phyloP scores from a whole-genome alignment of 208 protist genomes.

The Balamuthia mandrillaris region DNA sequence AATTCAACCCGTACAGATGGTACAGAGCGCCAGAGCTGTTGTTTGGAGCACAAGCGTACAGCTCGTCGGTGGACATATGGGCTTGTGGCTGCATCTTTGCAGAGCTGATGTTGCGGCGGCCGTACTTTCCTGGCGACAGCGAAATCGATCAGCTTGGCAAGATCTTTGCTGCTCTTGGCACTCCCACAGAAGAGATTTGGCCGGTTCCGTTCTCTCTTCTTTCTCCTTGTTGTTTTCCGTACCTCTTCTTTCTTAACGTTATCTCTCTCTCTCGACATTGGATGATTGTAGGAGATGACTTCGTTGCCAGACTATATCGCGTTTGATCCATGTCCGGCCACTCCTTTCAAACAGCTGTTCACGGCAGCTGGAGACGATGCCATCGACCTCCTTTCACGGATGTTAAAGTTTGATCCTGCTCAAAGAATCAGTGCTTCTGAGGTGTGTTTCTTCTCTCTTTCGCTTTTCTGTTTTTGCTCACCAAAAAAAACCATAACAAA shows the following conservation, averaged over 20 bases:
- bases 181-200: slow-evolving; percentile 43
- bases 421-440: slow-evolving; percentile 29
- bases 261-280: too few relatives aligned
- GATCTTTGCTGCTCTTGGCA: slow-evolving; percentile 48
- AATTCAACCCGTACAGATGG: slow-evolving; percentile 49
- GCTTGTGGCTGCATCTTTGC: slow-evolving; percentile 83
- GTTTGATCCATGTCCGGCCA: slow-evolving; percentile 14
- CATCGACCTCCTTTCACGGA: slow-evolving; percentile 1
- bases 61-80: slow-evolving; percentile 83
- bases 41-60: slow-evolving; percentile 75
- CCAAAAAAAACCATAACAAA: background rate
- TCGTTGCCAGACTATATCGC: slow-evolving; percentile 25
- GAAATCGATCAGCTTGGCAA: slow-evolving; percentile 25
- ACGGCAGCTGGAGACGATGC: slow-evolving; percentile 3
- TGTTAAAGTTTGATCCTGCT: slow-evolving; percentile 37
- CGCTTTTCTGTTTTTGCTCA: background rate
- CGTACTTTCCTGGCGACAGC: slow-evolving; percentile 77
- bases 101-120: slow-evolving; percentile 71
- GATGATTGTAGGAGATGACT: slow-evolving; percentile 1
- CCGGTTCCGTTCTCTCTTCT: background rate
- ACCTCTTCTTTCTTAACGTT: too few relatives aligned
- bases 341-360: slow-evolving; percentile 8
- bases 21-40: slow-evolving; percentile 86
- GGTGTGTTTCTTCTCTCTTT: background rate
- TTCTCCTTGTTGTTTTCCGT: background rate